Base-by-base conservation (phyloP, 352 stramenopile species). In the Peronospora farinosa region DNA sequence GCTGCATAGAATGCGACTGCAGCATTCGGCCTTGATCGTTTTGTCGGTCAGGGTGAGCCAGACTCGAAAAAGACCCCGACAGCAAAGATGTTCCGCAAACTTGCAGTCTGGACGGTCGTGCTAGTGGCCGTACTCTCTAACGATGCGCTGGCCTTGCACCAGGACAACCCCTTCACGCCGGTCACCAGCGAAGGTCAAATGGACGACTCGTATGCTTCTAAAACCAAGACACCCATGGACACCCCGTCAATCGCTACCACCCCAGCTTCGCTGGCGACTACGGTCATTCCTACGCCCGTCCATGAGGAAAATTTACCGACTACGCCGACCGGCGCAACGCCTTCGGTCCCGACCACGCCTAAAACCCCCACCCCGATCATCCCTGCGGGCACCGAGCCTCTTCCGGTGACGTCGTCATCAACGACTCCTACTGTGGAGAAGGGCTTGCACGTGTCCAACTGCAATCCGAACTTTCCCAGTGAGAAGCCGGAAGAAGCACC, bases 81-180 rank as follows among this genome's bases (percentile, higher is more conserved):
- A 57, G 52, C 53, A 47, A 65, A 67, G 44, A 74, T 74, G 65
- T 74, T 74, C 54, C 54, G 53, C 32, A 66, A 65, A 40, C 32
- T 71, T 21, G 57, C 57, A 40, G 60, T 65, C 59, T 74, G 54
- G 52, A 77, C 51, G 63, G 65, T 47, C 58, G 63, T 63, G 59
- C 48, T 70, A 19, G 52, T 66, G 47, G 71, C 57, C 53, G 65
- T 74, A 65, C 65, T 61, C 57, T 69, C 57, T 43, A 64, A 70
- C 52, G 53, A 70, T 17, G 54, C 47, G 21, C 28, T 56, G 47
- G 60, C 54, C 16, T 32, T 66, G 42, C 28, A 56, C 40, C 61
- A 63, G 35, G 51, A 51, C 6, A 41, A 40, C 15, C 47, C 52
- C 17, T 49, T 60, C 16, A 58, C 54, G 36, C 43, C 52, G 12